Evolutionary conservation across 108 stramenopile genomes (phyloP).

Genomic region (Cyclotella kingstonii): DNA sequence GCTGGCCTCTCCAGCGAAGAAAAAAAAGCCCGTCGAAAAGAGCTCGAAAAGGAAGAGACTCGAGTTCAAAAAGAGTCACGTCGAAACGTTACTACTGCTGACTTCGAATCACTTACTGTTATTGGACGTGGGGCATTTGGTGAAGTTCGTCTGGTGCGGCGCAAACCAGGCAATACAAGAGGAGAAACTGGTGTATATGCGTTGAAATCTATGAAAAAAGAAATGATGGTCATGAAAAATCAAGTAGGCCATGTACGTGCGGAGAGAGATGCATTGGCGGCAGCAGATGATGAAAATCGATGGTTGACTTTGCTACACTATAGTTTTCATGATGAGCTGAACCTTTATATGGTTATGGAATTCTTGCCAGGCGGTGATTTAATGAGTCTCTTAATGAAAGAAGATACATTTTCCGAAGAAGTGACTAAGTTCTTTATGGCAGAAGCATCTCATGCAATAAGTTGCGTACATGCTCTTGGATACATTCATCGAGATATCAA

Average conservation of each 20-base stretch:
- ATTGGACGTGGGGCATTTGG: slow-evolving; percentile 97
- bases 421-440: slow-evolving; percentile 97
- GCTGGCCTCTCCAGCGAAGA: slow-evolving; percentile 79
- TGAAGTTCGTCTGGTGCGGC: slow-evolving; percentile 93
- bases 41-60: slow-evolving; percentile 81
- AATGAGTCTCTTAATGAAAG: slow-evolving; percentile 95
- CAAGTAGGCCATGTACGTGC: slow-evolving; percentile 98
- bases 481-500: slow-evolving; percentile 99
- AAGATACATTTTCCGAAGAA: slow-evolving; percentile 87
- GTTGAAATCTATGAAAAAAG: slow-evolving; percentile 99
- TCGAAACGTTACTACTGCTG: slow-evolving; percentile 71
- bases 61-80: slow-evolving; percentile 76
- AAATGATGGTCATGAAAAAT: slow-evolving; percentile 99
- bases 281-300: slow-evolving; percentile 84
- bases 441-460: slow-evolving; percentile 96
- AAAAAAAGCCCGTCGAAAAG: slow-evolving; percentile 68
- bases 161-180: slow-evolving; percentile 55
- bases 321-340: slow-evolving; percentile 91
- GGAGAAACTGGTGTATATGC: slow-evolving; percentile 80
- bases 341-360: slow-evolving; percentile 99
- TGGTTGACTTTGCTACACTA: slow-evolving; percentile 97
- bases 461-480: slow-evolving; percentile 89
- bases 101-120: slow-evolving; percentile 91
- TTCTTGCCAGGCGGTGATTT: slow-evolving; percentile 98
- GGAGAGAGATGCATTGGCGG: slow-evolving; percentile 94